Evolutionary conservation across 2,329 filamentous ascomycete species (phyloP).

Genomic region (Dothiorella sarmentorum): DNA sequence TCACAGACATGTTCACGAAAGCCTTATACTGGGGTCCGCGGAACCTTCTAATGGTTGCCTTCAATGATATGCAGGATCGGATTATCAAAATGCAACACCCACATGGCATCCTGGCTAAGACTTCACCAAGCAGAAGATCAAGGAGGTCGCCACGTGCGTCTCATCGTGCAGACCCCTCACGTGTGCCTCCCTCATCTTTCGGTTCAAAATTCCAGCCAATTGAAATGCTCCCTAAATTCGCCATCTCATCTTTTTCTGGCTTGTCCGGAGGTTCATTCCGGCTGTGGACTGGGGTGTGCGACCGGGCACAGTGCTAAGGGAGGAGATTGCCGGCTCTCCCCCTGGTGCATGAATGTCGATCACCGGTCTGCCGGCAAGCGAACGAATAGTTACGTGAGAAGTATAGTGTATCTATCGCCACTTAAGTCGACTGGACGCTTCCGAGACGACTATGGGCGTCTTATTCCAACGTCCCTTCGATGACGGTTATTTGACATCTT

Average conservation of each 20-base stretch:
- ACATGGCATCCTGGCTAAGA: neutral
- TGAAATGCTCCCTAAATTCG: neutral
- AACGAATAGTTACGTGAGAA: neutral
- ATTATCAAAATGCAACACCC: neutral
- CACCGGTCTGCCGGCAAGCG: neutral
- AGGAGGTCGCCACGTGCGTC: neutral
- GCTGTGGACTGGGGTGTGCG: neutral
- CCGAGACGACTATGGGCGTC: neutral
- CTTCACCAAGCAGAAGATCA: neutral
- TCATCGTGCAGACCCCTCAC: neutral
- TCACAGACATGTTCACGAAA: conserved; percentile 5
- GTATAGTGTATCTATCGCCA: neutral
- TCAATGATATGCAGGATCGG: neutral
- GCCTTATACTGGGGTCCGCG: neutral
- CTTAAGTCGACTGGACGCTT: neutral
- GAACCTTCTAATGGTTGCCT: neutral
- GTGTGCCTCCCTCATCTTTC: neutral
- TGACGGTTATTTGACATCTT: neutral
- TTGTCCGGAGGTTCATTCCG: neutral
- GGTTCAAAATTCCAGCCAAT: neutral
- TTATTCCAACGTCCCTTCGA: conserved; percentile 1
- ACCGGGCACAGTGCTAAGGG: neutral
- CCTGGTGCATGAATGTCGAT: conserved; percentile 8
- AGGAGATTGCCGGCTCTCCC: conserved; percentile 5
- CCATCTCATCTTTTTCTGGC: neutral